Conservation (phyloP, 768 basidiomycete species). For the Collybia sp. region DNA sequence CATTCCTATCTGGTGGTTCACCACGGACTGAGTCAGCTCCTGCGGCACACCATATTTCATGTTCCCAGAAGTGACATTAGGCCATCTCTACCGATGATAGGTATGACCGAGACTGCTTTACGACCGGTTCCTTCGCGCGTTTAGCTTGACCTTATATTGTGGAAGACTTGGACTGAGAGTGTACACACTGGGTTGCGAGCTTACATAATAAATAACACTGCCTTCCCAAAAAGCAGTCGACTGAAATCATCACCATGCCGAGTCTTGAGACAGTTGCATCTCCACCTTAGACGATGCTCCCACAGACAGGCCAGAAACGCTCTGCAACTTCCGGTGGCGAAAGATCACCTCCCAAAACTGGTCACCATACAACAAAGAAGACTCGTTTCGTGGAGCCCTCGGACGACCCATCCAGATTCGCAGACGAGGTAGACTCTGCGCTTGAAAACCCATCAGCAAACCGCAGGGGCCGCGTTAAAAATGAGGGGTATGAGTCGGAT, state of each 20-base stretch:
- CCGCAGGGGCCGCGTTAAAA: constrained; percentile 73
- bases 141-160: too few species aligned
- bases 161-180: too few species aligned
- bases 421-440: constrained; percentile 70
- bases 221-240: neutral
- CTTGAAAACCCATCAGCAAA: constrained; percentile 62
- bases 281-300: constrained; percentile 19
- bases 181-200: too few species aligned
- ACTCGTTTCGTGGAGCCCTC: constrained; percentile 75
- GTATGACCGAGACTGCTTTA: too few species aligned
- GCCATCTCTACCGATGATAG: too few species aligned
- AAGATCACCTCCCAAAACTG: constrained; percentile 20
- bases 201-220: too few species aligned
- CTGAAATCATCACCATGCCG: neutral
- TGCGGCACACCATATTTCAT: too few species aligned
- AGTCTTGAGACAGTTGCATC: neutral
- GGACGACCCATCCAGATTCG: constrained; percentile 74
- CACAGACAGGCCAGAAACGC: constrained; percentile 31
- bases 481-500: constrained; percentile 89
- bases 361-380: constrained; percentile 48
- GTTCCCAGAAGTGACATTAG: too few species aligned
- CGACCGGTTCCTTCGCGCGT: too few species aligned
- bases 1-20: too few species aligned
- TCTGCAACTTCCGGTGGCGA: constrained; percentile 19
- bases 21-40: too few species aligned